A percentile compares a stretch with the other conserved stretches of the same genome.
Evolutionary conservation across 306 rosid genomes (phyloP).

Genomic region (Sophora flavescens): DNA sequence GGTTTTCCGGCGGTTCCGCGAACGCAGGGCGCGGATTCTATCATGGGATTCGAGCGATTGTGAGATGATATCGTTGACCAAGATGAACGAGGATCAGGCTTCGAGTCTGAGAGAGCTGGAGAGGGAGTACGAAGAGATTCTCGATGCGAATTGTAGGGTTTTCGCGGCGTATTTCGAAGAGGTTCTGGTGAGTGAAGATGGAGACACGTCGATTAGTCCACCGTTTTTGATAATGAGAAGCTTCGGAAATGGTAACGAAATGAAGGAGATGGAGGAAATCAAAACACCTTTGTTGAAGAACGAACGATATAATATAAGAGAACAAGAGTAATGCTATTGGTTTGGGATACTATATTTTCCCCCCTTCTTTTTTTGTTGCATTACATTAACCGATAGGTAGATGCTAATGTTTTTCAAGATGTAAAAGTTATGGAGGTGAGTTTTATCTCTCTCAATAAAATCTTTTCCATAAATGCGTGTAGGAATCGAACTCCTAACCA

Average conservation of each 20-base stretch:
- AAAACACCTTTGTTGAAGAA: constrained; percentile 49
- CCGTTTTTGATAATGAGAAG: constrained; percentile 58
- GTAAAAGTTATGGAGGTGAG: too few relatives aligned
- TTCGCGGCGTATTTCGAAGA: constrained; percentile 63
- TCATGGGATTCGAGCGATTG: constrained; percentile 36
- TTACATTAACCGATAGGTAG: too few relatives aligned
- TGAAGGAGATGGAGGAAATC: constrained; percentile 43
- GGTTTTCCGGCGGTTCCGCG: constrained; percentile 60
- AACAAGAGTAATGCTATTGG: too few relatives aligned
- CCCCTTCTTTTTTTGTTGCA: too few relatives aligned
- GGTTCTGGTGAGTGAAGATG: constrained; percentile 53
- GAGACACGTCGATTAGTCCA: constrained; percentile 35
- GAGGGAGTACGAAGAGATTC: constrained; percentile 63
- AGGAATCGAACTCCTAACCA: too few relatives aligned
- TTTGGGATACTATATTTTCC: too few relatives aligned
- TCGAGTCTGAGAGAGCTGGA: constrained; percentile 72
- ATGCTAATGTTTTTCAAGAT: too few relatives aligned
- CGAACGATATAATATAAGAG: constrained; percentile 77
- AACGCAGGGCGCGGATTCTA: constrained; percentile 62
- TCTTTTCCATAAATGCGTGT: too few relatives aligned
- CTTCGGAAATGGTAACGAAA: constrained; percentile 14
- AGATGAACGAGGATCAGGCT: constrained; percentile 72
- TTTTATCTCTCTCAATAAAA: too few relatives aligned
- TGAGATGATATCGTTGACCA: constrained; percentile 62
- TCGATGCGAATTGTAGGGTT: constrained; percentile 72